These are phyloP conservation scores for Candida arabinofermentans DNA, from an alignment of 805 yeast species.

Conservation along the genomic window DNA sequence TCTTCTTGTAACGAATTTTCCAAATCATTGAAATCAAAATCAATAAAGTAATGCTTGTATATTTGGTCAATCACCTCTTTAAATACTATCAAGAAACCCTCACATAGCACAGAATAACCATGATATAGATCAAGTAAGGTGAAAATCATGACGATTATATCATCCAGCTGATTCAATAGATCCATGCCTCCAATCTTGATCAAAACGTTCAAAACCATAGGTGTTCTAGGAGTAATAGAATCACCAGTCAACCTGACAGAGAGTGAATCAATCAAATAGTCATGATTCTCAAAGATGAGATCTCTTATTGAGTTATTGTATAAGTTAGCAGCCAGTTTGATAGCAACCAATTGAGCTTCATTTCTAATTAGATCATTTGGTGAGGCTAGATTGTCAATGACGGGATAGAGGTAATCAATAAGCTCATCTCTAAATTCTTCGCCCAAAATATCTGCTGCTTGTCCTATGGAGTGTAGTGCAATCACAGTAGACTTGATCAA, in stretches of 20 bases:
- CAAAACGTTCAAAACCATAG: constrained; percentile 65
- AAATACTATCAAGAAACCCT: constrained; percentile 71
- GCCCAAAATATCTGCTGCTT: constrained; percentile 29
- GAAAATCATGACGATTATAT: constrained; percentile 66
- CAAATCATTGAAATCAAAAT: constrained; percentile 22
- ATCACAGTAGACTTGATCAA: constrained; percentile 21
- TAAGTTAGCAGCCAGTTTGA: constrained; percentile 45
- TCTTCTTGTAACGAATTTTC: constrained; percentile 19
- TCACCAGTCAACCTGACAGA: constrained; percentile 67
- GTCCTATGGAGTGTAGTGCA: constrained; percentile 42
- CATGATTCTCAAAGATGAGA: constrained; percentile 64
- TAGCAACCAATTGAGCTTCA: constrained; percentile 50
- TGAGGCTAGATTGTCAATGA: constrained; percentile 69
- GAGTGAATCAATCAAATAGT: constrained; percentile 77
- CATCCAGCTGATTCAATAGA: constrained; percentile 62
- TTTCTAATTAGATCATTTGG: constrained; percentile 40
- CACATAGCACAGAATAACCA: constrained; percentile 69
- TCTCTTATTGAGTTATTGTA: constrained; percentile 54
- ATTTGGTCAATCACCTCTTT: constrained; percentile 53
- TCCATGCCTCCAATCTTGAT: constrained; percentile 66
- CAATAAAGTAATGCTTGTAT: constrained; percentile 31
- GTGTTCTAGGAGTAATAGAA: constrained; percentile 67
- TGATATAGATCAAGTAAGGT: constrained; percentile 79
- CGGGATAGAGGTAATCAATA: constrained; percentile 67
- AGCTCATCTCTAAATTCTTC: constrained; percentile 49